Base-by-base conservation (phyloP, 345 rosid species). In the Gossypium arboreum region DNA sequence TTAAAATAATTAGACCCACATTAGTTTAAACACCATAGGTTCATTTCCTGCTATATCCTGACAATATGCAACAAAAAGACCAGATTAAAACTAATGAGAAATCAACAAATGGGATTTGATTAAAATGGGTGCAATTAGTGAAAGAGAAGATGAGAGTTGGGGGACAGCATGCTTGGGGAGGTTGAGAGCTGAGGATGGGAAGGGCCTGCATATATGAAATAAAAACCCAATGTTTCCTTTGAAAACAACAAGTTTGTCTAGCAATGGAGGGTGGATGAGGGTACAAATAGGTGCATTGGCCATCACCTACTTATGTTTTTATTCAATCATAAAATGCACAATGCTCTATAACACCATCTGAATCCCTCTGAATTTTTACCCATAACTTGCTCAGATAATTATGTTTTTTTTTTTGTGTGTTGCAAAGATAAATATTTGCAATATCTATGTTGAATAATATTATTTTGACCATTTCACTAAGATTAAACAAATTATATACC, bases 311-410 rank as follows among this genome's bases (percentile, higher is more conserved):
- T 83, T 73, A 51, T 83, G 88, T 85, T 84, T 80, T 78, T 76
- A 73, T 81, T 81, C 88, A 83, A 81, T 82, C 92, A 86, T 87
- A 87, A 82, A 82, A 85, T 75, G 83, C 84, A 79, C 83, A 87
- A 62, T 79, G 79, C 84, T 80, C 80, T 43, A 81, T 65, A 77
- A 51, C 78, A 82, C 81, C 79, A 72, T 81, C 84, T 79, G 75
- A 68, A 74, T 68, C 52, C 79, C 78, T 80, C 75, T 80, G 72
- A 73, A 71, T 45, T 69, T 51, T 57, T 68, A 83, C 88, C 92
- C 90, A 90, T 86, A 78, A 85, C 79, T 78, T 68, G 60, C 58
- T 85, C 78, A 70, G 80, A 79, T 70, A 29, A 20, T 51, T 54
- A n/a, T 51, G 27, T 64, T 58, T 75, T 57, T 76, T 22, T 18